phyloP scores from a whole-genome alignment of 371 early-diverging fungal genomes.

The Mortierella sp. region DNA sequence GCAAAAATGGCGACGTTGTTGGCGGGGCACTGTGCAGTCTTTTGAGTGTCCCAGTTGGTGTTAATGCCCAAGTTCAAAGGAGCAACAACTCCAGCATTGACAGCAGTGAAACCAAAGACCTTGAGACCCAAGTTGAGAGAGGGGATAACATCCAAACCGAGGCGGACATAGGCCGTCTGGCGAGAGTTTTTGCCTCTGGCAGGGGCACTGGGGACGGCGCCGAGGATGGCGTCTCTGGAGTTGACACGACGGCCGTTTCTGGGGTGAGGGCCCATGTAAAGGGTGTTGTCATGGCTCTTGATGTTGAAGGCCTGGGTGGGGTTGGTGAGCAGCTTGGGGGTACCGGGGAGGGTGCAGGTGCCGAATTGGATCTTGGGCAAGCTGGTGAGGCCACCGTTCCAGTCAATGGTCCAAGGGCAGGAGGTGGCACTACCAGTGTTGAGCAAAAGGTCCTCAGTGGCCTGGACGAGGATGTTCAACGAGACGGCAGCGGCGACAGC shows the following conservation, averaged over 20 bases:
- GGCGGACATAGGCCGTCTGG: conserved; percentile 23
- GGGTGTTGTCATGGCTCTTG: neutral
- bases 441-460: conserved; percentile 38
- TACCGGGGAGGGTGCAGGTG: conserved; percentile 33
- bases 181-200: conserved; percentile 10
- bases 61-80: conserved; percentile 28
- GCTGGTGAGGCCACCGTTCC: conserved; percentile 27
- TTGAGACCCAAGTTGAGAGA: conserved; percentile 23
- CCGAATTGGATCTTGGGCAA: conserved; percentile 35
- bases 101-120: conserved; percentile 24
- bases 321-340: conserved; percentile 13
- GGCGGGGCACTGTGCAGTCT: conserved; percentile 27
- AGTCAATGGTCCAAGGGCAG: conserved; percentile 44
- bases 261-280: conserved; percentile 23
- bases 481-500: conserved; percentile 20
- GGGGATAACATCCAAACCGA: conserved; percentile 31
- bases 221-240: conserved; percentile 2
- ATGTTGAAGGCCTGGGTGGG: neutral
- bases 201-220: neutral
- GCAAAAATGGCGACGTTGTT: conserved; percentile 25
- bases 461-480: conserved; percentile 31
- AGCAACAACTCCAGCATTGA: conserved; percentile 28
- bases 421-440: conserved; percentile 33
- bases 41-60: conserved; percentile 37
- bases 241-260: neutral